These are phyloP conservation scores for Plectosphaerella plurivora DNA, from an alignment of 2,329 filamentous ascomycete species.

Conservation along the genomic window DNA sequence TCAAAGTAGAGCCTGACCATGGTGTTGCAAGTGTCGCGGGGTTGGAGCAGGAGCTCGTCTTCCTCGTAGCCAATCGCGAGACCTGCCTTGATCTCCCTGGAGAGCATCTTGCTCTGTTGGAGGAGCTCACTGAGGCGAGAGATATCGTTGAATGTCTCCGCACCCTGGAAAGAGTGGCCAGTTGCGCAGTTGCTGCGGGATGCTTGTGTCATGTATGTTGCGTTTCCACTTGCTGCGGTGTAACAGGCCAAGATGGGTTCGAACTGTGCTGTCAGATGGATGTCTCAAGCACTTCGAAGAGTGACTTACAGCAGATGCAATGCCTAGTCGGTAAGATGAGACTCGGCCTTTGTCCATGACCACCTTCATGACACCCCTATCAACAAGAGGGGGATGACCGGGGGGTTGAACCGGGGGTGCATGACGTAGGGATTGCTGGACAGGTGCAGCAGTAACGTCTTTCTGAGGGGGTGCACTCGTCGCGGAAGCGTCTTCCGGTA, in stretches of 20 bases:
- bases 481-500: not conserved
- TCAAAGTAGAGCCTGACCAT: conserved; percentile 42
- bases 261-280: conserved; percentile 16
- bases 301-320: not conserved
- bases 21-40: conserved; percentile 28
- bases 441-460: not conserved
- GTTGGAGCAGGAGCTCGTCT: conserved; percentile 18
- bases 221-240: conserved; percentile 14
- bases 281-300: conserved; percentile 2
- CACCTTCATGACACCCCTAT: not conserved
- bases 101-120: conserved; percentile 26
- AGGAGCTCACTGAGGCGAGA: conserved; percentile 21
- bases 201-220: not conserved
- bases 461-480: not conserved
- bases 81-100: conserved; percentile 23
- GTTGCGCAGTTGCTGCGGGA: too few relatives aligned
- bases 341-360: not conserved
- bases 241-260: conserved; percentile 21
- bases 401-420: not conserved
- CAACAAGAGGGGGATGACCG: not conserved
- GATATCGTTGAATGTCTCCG: conserved; percentile 17
- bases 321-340: not conserved
- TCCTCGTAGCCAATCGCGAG: conserved; percentile 16
- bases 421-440: not conserved
- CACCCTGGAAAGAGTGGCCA: conserved; percentile 10